Evolutionary conservation across 768 basidiomycete genomes (phyloP).

Genomic region (Xanthoconium stramineum): DNA sequence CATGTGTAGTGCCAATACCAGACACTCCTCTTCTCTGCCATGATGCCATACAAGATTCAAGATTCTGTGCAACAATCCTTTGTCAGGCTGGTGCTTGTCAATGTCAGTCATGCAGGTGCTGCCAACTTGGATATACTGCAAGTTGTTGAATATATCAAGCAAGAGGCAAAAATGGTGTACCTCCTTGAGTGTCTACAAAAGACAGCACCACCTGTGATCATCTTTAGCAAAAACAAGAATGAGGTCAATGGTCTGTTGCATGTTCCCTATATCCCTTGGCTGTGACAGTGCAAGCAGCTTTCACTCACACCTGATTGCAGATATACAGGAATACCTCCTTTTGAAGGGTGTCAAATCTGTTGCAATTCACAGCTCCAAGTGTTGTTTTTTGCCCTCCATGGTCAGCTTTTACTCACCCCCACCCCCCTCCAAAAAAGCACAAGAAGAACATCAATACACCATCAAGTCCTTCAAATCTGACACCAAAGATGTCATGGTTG

Average conservation of each 20-base stretch:
- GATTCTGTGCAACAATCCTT: conserved; percentile 97
- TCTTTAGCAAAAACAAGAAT: conserved; percentile 99
- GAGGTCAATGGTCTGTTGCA: conserved; percentile 87
- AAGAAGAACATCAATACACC: conserved; percentile 98
- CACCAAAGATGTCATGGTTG: conserved; percentile 99
- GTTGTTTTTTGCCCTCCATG: conserved; percentile 39
- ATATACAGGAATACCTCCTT: conserved; percentile 96
- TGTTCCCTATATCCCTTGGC: neutral
- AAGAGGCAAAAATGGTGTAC: conserved; percentile 99
- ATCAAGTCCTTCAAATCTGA: conserved; percentile 98
- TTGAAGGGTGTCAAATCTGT: conserved; percentile 98
- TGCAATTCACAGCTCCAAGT: conserved; percentile 96
- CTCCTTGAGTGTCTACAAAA: conserved; percentile 96
- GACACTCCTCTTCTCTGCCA: conserved; percentile 95
- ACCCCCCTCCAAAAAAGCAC: conserved; percentile 53
- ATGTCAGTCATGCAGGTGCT: conserved; percentile 96
- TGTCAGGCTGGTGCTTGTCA: conserved; percentile 92
- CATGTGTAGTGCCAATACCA: conserved; percentile 81
- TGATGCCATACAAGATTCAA: conserved; percentile 98
- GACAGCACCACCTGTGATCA: conserved; percentile 95
- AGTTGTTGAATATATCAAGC: conserved; percentile 98
- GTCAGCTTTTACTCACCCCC: neutral
- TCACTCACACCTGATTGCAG: conserved; percentile 39
- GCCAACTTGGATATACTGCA: conserved; percentile 96
- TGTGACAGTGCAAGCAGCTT: neutral